Evolutionary conservation across 352 stramenopile species (phyloP).

Genomic region (Nothophytophthora sp.): DNA sequence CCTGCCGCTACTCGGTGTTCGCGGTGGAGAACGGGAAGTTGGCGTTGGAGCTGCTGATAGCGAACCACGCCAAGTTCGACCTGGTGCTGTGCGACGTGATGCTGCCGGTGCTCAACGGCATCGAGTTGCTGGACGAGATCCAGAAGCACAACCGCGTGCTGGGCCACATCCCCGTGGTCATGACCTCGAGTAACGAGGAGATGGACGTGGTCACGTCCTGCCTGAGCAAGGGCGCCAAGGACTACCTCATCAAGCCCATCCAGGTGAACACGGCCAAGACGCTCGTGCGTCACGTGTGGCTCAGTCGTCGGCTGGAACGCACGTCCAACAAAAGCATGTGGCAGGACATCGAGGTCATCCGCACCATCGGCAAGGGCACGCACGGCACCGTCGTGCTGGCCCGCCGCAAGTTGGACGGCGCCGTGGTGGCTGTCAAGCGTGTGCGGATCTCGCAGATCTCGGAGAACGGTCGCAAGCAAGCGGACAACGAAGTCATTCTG

Average conservation of each 20-base stretch:
- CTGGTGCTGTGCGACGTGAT: constrained; percentile 91
- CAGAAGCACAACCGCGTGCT: constrained; percentile 65
- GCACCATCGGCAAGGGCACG: constrained; percentile 86
- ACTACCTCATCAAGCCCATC: constrained; percentile 92
- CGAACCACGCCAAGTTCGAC: constrained; percentile 80
- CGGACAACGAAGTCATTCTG: constrained; percentile 89
- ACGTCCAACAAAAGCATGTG: constrained; percentile 76
- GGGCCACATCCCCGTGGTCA: constrained; percentile 88
- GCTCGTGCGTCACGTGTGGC: constrained; percentile 87
- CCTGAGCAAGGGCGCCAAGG: constrained; percentile 87
- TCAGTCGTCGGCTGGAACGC: constrained; percentile 67
- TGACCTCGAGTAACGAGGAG: constrained; percentile 90
- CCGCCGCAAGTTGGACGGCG: constrained; percentile 71
- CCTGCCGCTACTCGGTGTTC: constrained; percentile 82
- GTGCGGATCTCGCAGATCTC: constrained; percentile 79
- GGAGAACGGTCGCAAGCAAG: constrained; percentile 85
- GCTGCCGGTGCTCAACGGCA: constrained; percentile 88
- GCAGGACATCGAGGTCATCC: constrained; percentile 85
- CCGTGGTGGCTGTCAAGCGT: constrained; percentile 85
- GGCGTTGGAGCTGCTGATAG: constrained; percentile 70
- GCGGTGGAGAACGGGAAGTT: constrained; percentile 85
- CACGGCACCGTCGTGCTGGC: constrained; percentile 86
- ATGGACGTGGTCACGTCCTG: constrained; percentile 91
- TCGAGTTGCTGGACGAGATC: constrained; percentile 86
- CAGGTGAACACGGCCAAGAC: constrained; percentile 91